These are phyloP conservation scores for Colletotrichum noveboracense DNA, from an alignment of 2,329 filamentous ascomycete species.

Conservation along the genomic window DNA sequence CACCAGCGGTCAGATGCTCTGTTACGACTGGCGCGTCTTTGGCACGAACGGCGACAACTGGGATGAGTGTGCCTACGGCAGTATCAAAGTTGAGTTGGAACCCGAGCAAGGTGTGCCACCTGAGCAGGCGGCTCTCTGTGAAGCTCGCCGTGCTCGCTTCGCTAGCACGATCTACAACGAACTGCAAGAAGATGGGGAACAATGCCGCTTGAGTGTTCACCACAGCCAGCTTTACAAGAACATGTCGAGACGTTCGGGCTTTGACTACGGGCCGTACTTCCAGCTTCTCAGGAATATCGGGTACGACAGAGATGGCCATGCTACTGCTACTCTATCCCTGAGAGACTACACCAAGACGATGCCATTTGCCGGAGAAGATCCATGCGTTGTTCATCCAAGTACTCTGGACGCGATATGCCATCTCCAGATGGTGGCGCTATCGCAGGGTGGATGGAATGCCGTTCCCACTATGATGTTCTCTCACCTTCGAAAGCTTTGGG, in stretches of 20 bases:
- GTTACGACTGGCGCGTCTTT: not conserved
- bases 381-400: slow-evolving; percentile 9
- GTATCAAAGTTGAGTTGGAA: not conserved
- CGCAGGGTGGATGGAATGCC: not conserved
- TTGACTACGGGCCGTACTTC: slow-evolving; percentile 17
- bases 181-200: not conserved
- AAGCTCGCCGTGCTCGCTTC: not conserved
- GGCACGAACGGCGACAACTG: not conserved
- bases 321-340: not conserved
- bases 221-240: not conserved
- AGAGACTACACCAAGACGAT: slow-evolving; percentile 1
- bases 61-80: not conserved
- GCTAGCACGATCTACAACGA: not conserved
- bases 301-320: not conserved
- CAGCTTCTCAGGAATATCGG: not conserved
- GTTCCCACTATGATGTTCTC: slow-evolving; percentile 10
- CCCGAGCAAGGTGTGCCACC: not conserved
- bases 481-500: not conserved
- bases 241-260: not conserved
- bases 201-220: not conserved
- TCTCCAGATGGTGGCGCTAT: slow-evolving; percentile 1
- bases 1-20: not conserved
- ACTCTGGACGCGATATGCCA: slow-evolving; percentile 1
- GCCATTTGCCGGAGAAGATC: slow-evolving; percentile 8
- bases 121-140: not conserved